These are phyloP conservation scores for Penicillium flavigenum DNA, from an alignment of 495 filamentous ascomycete genomes.

Conservation along the genomic window DNA sequence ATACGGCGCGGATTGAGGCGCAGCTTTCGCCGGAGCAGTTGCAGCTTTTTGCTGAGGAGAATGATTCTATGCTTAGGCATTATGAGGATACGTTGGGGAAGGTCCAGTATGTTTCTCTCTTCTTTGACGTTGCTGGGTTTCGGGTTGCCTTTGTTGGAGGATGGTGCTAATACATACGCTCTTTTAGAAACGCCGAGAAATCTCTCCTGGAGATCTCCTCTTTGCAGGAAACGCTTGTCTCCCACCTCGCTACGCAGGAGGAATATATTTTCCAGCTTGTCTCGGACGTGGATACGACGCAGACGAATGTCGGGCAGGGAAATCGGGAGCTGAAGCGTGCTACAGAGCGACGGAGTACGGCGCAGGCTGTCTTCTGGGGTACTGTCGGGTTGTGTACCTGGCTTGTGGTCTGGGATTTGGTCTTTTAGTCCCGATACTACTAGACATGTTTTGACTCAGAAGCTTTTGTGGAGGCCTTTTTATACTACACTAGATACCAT, in stretches of 20 bases:
- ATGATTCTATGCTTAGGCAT: slow-evolving; percentile 86
- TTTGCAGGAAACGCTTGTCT: slow-evolving; percentile 82
- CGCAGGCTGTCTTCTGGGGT: slow-evolving; percentile 84
- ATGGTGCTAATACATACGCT: not conserved
- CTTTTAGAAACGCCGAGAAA: slow-evolving; percentile 75
- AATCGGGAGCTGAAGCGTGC: slow-evolving; percentile 91
- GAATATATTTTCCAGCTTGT: slow-evolving; percentile 86
- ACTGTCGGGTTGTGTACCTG: slow-evolving; percentile 77
- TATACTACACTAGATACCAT: slow-evolving; percentile 5
- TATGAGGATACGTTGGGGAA: slow-evolving; percentile 90
- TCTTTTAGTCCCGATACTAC: slow-evolving; percentile 57
- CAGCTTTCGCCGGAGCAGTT: slow-evolving; percentile 77
- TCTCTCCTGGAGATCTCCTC: slow-evolving; percentile 91
- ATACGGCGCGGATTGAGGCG: slow-evolving; percentile 52
- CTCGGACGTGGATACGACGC: slow-evolving; percentile 74
- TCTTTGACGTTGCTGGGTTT: not conserved
- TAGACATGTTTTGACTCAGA: not conserved
- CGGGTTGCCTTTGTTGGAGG: too few relatives aligned
- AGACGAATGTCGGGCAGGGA: slow-evolving; percentile 81
- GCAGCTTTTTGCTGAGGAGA: slow-evolving; percentile 91
- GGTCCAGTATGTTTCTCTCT: slow-evolving; percentile 66
- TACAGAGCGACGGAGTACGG: slow-evolving; percentile 74
- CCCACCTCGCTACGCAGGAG: slow-evolving; percentile 79
- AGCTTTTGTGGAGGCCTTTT: not conserved
- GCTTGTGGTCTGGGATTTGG: slow-evolving; percentile 89